Conservation (phyloP, 345 rosid genomes). For the Lepidium africanum region DNA sequence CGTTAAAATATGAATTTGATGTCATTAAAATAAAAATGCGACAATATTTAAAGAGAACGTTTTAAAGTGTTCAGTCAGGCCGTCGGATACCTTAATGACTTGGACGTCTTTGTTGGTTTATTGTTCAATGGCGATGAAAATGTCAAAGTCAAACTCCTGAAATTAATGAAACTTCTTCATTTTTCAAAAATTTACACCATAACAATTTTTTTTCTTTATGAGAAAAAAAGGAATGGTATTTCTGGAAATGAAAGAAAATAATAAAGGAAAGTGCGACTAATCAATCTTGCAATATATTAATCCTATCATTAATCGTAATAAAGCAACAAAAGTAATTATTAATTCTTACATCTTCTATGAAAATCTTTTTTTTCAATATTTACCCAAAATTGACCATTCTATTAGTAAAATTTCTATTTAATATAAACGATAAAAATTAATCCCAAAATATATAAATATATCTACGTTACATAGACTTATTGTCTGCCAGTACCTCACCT, state of each 20-base stretch:
- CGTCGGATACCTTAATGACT: not conserved
- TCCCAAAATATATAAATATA: too few relatives aligned
- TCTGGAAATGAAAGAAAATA: not conserved
- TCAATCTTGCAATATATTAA: not conserved
- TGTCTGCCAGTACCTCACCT: too few relatives aligned
- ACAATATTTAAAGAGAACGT: slow-evolving; percentile 1
- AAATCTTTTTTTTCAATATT: too few relatives aligned
- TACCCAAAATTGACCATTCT: too few relatives aligned
- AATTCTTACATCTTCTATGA: not conserved
- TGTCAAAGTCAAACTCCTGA: slow-evolving; percentile 13
- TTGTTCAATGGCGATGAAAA: not conserved
- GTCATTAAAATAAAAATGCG: too few relatives aligned
- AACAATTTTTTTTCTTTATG: not conserved
- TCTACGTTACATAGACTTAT: too few relatives aligned
- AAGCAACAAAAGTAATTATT: not conserved
- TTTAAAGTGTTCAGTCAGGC: not conserved
- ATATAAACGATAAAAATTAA: too few relatives aligned
- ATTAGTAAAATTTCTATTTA: too few relatives aligned
- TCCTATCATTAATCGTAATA: not conserved
- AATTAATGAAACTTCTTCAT: not conserved
- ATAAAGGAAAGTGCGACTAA: not conserved
- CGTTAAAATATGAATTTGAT: not conserved
- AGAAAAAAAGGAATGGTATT: not conserved
- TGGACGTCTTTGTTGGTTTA: not conserved
- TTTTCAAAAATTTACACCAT: not conserved